Conservation (phyloP, 129 eudicot species). For the Pseudognaphalium luteoalbum region DNA sequence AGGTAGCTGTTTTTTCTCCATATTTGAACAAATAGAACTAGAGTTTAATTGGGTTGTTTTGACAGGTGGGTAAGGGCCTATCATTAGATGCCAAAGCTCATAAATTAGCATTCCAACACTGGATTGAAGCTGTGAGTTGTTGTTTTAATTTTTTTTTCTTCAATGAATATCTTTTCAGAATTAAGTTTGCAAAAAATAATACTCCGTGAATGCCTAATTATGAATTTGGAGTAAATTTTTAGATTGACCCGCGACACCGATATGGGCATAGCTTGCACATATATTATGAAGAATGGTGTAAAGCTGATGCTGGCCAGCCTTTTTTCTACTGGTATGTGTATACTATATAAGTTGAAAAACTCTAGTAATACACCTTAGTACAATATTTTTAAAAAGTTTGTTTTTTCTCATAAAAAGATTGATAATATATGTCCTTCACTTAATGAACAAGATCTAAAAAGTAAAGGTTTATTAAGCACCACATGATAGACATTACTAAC, state of each 20-base stretch:
- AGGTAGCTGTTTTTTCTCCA: slow-evolving; percentile 12
- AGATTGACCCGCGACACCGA: slow-evolving; percentile 97
- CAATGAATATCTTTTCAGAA: neutral
- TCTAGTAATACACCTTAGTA: neutral
- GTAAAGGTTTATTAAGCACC: slow-evolving; percentile 1
- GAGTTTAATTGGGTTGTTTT: neutral
- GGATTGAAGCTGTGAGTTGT: slow-evolving; percentile 94
- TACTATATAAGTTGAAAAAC: neutral
- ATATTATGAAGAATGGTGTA: slow-evolving; percentile 89
- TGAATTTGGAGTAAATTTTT: slow-evolving; percentile 21
- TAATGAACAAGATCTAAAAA: slow-evolving; percentile 16
- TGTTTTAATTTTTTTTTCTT: neutral
- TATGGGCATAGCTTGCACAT: slow-evolving; percentile 86
- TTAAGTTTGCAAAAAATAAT: neutral
- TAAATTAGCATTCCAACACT: slow-evolving; percentile 88
- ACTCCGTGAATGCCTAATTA: neutral
- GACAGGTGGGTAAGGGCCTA: slow-evolving; percentile 92
- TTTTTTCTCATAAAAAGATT: neutral
- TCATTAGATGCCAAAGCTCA: slow-evolving; percentile 82
- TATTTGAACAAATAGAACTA: slow-evolving; percentile 2
- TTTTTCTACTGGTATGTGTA: slow-evolving; percentile 85
- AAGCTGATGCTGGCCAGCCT: slow-evolving; percentile 83
- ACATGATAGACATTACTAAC: slow-evolving; percentile 21
- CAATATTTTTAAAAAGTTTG: neutral
- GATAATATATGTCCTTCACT: slow-evolving; percentile 2